These are phyloP conservation scores for Erythrophleum ivorense DNA, from an alignment of 331 rosid genomes.

Conservation along the genomic window DNA sequence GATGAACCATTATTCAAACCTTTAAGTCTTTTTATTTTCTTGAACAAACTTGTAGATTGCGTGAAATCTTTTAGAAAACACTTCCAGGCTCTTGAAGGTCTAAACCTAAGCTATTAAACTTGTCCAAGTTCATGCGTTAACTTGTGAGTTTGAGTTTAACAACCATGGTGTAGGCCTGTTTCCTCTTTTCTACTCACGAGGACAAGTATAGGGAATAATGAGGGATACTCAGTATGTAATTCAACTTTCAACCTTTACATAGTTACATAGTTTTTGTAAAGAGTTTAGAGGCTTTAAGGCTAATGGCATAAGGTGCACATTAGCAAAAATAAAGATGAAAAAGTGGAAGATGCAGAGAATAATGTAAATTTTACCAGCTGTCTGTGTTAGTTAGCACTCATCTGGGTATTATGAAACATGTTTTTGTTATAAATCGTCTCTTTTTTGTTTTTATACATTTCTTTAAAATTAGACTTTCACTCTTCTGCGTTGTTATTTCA, in stretches of 20 bases:
- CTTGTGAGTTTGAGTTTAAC: not conserved
- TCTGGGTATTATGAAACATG: not conserved
- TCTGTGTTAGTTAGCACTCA: not conserved
- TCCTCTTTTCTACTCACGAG: not conserved
- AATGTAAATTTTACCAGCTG: not conserved
- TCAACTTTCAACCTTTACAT: not conserved
- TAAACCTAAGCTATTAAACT: not conserved
- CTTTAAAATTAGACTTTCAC: not conserved
- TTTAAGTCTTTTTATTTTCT: not conserved
- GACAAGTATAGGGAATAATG: not conserved
- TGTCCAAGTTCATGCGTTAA: not conserved
- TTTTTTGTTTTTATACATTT: not conserved
- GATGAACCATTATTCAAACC: conserved; percentile 15
- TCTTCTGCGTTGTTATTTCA: not conserved
- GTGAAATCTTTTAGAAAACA: not conserved
- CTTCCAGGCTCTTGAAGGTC: not conserved
- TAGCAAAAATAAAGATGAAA: not conserved
- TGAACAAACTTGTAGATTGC: not conserved
- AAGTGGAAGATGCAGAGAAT: not conserved
- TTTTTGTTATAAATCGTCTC: not conserved
- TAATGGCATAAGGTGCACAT: not conserved
- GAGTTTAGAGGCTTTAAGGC: not conserved
- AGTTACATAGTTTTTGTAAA: not conserved
- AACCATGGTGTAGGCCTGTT: not conserved
- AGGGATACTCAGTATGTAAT: not conserved